Evolutionary conservation across 495 filamentous ascomycete genomes (phyloP).

Genomic region (Elasticomyces elasticus): DNA sequence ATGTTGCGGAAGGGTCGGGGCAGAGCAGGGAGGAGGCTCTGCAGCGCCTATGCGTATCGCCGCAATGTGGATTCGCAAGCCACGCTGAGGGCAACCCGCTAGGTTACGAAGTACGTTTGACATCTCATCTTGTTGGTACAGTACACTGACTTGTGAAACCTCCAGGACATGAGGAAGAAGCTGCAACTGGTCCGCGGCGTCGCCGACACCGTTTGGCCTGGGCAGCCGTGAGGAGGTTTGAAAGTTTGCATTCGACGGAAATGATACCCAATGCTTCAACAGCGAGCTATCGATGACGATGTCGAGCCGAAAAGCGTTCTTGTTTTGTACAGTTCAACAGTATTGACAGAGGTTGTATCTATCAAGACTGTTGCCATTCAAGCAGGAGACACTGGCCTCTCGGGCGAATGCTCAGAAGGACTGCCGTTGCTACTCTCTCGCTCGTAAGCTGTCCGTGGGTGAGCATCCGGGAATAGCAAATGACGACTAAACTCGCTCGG

Average conservation of each 20-base stretch:
- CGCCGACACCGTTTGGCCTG: constrained; percentile 44
- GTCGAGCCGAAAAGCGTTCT: background rate
- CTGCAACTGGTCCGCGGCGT: constrained; percentile 39
- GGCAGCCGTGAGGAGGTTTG: constrained; percentile 21
- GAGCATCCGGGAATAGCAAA: background rate
- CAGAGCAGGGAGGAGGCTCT: constrained; percentile 40
- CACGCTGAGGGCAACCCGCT: constrained; percentile 54
- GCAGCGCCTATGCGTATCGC: constrained; percentile 58
- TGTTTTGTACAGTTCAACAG: background rate
- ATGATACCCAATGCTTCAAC: constrained; percentile 5
- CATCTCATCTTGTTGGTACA: background rate
- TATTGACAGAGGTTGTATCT: no score
- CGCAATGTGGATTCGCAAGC: constrained; percentile 70
- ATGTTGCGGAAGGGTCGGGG: constrained; percentile 57
- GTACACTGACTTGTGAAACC: constrained; percentile 1
- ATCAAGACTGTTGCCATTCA: background rate
- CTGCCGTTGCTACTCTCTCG: background rate
- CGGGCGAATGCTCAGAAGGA: background rate
- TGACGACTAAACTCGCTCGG: background rate
- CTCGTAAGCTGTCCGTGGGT: background rate
- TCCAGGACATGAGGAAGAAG: constrained; percentile 51
- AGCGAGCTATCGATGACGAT: constrained; percentile 1
- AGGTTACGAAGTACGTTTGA: constrained; percentile 10
- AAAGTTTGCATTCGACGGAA: background rate
- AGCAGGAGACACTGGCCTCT: background rate